Conservation (phyloP, 192 early-diverging fungal genomes). For the Coemansia nantahalensis region DNA sequence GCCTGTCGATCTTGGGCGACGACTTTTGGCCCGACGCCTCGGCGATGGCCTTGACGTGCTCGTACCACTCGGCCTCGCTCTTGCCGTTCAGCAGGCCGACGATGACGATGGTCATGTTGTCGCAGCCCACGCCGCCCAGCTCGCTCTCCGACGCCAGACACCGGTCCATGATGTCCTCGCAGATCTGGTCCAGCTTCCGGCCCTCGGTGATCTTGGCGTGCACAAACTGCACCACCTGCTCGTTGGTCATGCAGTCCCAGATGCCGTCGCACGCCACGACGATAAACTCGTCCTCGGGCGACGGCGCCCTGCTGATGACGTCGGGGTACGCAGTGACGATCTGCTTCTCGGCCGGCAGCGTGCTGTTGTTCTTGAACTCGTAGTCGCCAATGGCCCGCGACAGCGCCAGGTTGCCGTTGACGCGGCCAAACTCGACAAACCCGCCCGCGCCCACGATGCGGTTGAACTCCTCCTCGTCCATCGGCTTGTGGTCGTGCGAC, state of each 20-base stretch:
- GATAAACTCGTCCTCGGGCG: conserved; percentile 77
- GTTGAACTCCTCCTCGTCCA: conserved; percentile 74
- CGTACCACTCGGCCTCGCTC: conserved; percentile 75
- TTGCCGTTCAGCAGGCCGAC: conserved; percentile 81
- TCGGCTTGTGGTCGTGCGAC: conserved; percentile 96
- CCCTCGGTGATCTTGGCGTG: conserved; percentile 64
- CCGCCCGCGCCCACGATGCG: conserved; percentile 91
- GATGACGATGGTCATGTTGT: conserved; percentile 99
- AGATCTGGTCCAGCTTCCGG: conserved; percentile 62
- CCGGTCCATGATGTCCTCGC: conserved; percentile 88
- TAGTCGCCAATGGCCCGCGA: conserved; percentile 98
- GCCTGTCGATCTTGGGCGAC: conserved; percentile 39
- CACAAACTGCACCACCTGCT: conserved; percentile 87
- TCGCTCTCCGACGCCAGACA: conserved; percentile 90
- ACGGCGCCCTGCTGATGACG: conserved; percentile 56
- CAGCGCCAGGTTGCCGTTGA: conserved; percentile 98
- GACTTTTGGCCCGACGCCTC: conserved; percentile 43
- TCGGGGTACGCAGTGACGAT: conserved; percentile 93
- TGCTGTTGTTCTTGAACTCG: conserved; percentile 92
- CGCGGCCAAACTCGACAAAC: conserved; percentile 97
- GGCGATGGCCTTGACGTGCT: conserved; percentile 43
- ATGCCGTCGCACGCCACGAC: conserved; percentile 99
- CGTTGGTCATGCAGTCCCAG: conserved; percentile 95
- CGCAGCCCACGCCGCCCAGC: conserved; percentile 91
- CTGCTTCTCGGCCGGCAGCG: conserved; percentile 80